Conservation (phyloP, 345 rosid species). For the Fremontodendron californicum region DNA sequence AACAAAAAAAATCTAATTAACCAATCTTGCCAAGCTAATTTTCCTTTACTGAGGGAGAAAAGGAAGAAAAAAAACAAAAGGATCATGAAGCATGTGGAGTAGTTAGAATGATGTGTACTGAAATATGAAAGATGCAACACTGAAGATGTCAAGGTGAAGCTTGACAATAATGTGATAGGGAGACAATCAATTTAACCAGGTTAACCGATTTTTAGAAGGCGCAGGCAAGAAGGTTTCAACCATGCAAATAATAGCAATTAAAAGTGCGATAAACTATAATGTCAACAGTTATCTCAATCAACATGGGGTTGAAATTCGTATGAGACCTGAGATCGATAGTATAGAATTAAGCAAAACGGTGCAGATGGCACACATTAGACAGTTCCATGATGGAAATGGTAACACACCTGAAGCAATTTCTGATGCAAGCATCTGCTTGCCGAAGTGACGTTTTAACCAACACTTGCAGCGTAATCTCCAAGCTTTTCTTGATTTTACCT, state of each 20-base stretch:
- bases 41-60: neutral
- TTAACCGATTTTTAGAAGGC: neutral
- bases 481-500: conserved; percentile 30
- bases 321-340: neutral
- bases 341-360: neutral
- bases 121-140: neutral
- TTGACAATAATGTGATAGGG: neutral
- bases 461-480: conserved; percentile 66
- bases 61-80: neutral
- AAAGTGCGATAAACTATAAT: neutral
- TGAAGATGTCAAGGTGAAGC: neutral
- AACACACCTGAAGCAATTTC: conserved; percentile 43
- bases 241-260: neutral
- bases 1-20: neutral
- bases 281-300: neutral
- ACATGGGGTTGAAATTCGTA: neutral
- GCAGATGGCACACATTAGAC: neutral
- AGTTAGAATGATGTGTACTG: neutral
- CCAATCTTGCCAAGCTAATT: neutral
- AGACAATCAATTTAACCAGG: neutral
- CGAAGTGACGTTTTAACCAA: conserved; percentile 69
- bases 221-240: neutral
- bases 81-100: neutral
- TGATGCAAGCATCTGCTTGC: conserved; percentile 40
- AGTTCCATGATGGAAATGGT: neutral